Percentiles rank a stretch among this genome's conserved stretches.
These are phyloP conservation scores for Aureobasidium sp. DNA, from an alignment of 2,329 filamentous ascomycete genomes.

Conservation along the genomic window DNA sequence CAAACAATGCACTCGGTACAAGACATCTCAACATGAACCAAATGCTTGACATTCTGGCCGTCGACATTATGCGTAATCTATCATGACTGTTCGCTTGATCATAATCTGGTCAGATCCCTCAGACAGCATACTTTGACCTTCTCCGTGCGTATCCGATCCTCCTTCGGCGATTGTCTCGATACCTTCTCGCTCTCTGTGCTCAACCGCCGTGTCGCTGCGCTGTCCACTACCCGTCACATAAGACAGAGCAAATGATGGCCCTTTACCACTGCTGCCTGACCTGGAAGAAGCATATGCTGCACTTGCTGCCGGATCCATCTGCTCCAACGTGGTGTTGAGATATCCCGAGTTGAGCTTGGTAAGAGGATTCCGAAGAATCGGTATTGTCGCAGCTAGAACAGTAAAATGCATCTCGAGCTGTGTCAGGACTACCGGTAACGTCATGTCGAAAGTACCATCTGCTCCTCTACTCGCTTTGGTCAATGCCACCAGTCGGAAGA, in stretches of 20 bases:
- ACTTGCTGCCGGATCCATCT: neutral
- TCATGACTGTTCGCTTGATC: constrained; percentile 10
- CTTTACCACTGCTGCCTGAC: constrained; percentile 5
- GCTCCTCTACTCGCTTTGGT: neutral
- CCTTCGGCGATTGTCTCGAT: neutral
- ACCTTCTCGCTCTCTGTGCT: neutral
- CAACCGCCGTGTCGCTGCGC: neutral
- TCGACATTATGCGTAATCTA: constrained; percentile 1
- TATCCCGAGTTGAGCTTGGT: constrained; percentile 7
- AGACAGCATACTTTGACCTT: neutral
- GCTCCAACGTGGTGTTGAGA: constrained; percentile 6
- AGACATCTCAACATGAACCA: neutral
- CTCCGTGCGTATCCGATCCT: neutral
- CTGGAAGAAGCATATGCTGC: neutral
- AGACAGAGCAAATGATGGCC: neutral
- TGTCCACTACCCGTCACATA: neutral
- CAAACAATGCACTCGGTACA: neutral
- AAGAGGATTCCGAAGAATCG: constrained; percentile 1
- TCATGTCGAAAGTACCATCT: constrained; percentile 1
- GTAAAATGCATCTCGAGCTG: constrained; percentile 9
- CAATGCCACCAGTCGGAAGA: neutral
- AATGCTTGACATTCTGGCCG: neutral
- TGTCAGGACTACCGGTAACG: neutral
- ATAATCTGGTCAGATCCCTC: constrained; percentile 7
- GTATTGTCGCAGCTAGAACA: constrained; percentile 2